Percentiles rank a stretch among this genome's conserved stretches.
These are phyloP conservation scores for Lactarius indigo DNA, from an alignment of 768 basidiomycete genomes.

Conservation along the genomic window DNA sequence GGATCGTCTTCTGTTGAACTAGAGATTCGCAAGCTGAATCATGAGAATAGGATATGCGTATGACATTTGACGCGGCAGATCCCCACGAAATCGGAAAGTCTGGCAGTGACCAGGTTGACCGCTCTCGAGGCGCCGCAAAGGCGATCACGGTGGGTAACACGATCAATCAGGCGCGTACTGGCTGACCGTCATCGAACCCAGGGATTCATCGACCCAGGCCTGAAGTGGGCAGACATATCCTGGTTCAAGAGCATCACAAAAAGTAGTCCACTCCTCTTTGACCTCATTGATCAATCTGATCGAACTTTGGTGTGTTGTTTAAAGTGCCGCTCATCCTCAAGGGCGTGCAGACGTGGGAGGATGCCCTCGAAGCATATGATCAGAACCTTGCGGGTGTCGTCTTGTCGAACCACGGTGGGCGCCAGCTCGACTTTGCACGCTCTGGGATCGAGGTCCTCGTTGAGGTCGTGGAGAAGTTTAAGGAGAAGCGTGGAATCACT, in stretches of 20 bases:
- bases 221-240: conserved; percentile 80
- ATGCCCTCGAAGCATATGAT: conserved; percentile 52
- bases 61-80: conserved; percentile 87
- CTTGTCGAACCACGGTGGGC: conserved; percentile 57
- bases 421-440: conserved; percentile 50
- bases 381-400: conserved; percentile 46
- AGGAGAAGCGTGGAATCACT: conserved; percentile 55
- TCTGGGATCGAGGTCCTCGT: conserved; percentile 43
- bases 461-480: conserved; percentile 74
- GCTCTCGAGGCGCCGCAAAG: conserved; percentile 87
- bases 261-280: conserved; percentile 32
- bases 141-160: conserved; percentile 73
- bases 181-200: conserved; percentile 30
- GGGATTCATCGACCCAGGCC: conserved; percentile 92
- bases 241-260: conserved; percentile 62
- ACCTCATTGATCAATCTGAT: neutral
- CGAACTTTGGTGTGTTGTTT: neutral
- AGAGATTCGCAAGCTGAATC: neutral
- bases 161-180: neutral
- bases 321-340: conserved; percentile 61
- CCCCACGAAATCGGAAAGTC: conserved; percentile 51
- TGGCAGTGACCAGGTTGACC: conserved; percentile 56
- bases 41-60: conserved; percentile 80
- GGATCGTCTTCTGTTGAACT: neutral
- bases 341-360: conserved; percentile 64